These are phyloP conservation scores for Epichloe sp. DNA, from an alignment of 2,329 filamentous ascomycete genomes.

Conservation along the genomic window DNA sequence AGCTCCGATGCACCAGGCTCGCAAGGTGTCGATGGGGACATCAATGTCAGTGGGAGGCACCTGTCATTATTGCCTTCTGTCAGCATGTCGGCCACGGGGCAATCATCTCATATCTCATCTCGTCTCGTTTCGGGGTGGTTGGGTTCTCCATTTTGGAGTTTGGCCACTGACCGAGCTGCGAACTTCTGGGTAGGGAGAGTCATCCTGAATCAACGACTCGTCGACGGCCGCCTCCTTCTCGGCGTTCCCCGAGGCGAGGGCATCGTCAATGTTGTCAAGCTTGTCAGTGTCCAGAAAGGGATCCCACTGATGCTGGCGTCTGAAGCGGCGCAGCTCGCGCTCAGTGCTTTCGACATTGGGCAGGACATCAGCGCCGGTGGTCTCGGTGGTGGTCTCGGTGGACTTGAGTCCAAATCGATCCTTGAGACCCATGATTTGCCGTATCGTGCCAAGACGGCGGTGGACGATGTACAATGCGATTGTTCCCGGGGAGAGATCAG, in stretches of 20 bases:
- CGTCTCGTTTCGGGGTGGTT: no score
- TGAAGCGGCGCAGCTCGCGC: constrained; percentile 26
- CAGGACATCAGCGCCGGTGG: constrained; percentile 10
- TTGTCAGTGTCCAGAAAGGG: constrained; percentile 42
- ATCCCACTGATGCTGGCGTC: constrained; percentile 40
- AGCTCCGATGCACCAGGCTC: constrained; percentile 45
- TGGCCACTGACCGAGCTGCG: constrained; percentile 11
- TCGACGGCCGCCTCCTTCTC: constrained; percentile 33
- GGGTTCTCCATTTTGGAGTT: no score
- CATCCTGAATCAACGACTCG: constrained; percentile 33
- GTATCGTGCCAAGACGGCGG: neutral
- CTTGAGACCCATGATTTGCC: constrained; percentile 12
- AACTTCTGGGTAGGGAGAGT: constrained; percentile 28
- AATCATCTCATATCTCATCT: neutral
- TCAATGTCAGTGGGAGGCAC: constrained; percentile 34
- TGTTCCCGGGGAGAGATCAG: neutral
- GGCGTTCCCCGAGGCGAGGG: constrained; percentile 28
- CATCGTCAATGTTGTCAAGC: constrained; percentile 37
- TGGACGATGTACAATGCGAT: neutral
- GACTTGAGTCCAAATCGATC: constrained; percentile 10
- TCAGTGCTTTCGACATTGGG: constrained; percentile 10
- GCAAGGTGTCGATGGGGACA: constrained; percentile 42
- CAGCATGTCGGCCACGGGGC: neutral
- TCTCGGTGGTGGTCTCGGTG: constrained; percentile 6
- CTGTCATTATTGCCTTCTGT: neutral